phyloP scores from a whole-genome alignment of 352 stramenopile species.

The Phytophthora pluvialis region DNA sequence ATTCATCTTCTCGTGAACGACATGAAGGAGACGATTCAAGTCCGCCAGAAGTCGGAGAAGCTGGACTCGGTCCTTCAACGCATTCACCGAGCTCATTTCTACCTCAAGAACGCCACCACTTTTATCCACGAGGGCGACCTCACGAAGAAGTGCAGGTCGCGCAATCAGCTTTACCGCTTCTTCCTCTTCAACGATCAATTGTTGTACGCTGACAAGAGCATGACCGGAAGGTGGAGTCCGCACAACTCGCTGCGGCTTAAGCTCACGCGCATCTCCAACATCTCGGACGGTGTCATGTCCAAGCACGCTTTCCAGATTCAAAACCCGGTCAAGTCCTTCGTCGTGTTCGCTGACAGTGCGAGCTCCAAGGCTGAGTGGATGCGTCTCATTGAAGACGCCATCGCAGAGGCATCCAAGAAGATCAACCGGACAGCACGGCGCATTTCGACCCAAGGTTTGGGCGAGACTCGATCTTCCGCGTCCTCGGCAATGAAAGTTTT shows the following conservation, averaged over 20 bases:
- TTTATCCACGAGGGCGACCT: conserved; percentile 96
- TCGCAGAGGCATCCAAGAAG: conserved; percentile 77
- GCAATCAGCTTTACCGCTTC: conserved; percentile 87
- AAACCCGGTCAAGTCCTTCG: conserved; percentile 87
- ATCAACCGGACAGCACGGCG: conserved; percentile 72
- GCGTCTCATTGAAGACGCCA: conserved; percentile 77
- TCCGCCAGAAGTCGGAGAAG: conserved; percentile 80
- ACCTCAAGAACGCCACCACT: conserved; percentile 94
- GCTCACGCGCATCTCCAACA: conserved; percentile 80
- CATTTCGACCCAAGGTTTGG: conserved; percentile 53
- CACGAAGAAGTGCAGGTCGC: conserved; percentile 93
- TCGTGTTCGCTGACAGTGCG: conserved; percentile 77
- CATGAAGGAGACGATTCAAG: conserved; percentile 90
- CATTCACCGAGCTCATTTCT: conserved; percentile 92
- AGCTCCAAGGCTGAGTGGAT: conserved; percentile 83
- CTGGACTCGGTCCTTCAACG: conserved; percentile 87
- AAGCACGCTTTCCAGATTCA: conserved; percentile 88
- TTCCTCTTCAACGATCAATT: conserved; percentile 91
- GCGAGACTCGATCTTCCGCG: conserved; percentile 15
- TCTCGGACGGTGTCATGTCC: conserved; percentile 69
- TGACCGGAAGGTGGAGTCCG: conserved; percentile 84
- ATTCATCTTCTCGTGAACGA: conserved; percentile 91
- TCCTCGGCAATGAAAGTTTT: conserved; percentile 56
- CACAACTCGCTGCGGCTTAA: conserved; percentile 88
- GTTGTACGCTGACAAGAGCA: conserved; percentile 80